These are phyloP conservation scores for Fomitopsis pulvina DNA, from an alignment of 768 basidiomycete species.

Conservation along the genomic window DNA sequence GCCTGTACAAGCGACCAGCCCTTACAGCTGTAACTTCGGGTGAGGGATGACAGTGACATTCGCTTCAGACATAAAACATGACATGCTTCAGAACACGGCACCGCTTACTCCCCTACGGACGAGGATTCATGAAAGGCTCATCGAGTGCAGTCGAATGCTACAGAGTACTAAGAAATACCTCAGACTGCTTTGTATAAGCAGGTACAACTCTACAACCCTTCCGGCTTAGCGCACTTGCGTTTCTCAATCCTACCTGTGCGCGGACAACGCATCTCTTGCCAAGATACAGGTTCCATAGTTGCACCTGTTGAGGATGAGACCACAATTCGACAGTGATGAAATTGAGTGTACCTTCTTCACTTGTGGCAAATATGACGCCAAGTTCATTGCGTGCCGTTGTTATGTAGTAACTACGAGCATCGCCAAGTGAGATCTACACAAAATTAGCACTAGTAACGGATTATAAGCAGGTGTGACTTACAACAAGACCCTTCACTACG, in stretches of 20 bases:
- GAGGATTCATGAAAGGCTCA: no score
- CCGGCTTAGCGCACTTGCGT: constrained; percentile 84
- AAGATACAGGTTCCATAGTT: constrained; percentile 80
- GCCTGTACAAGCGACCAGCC: no score
- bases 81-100: no score
- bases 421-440: constrained; percentile 80
- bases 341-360: constrained; percentile 62
- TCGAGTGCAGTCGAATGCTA: no score
- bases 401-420: constrained; percentile 87
- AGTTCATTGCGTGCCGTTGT: constrained; percentile 88
- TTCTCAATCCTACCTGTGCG: constrained; percentile 75
- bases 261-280: constrained; percentile 89
- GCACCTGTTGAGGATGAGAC: constrained; percentile 40
- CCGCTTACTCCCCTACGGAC: no score
- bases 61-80: no score
- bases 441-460: neutral
- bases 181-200: no score
- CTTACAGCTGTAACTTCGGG: no score
- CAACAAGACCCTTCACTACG: constrained; percentile 81
- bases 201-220: constrained; percentile 43
- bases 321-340: neutral
- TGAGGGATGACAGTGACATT: no score
- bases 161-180: no score
- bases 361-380: constrained; percentile 86
- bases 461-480: constrained; percentile 30